Evolutionary conservation across 805 yeast species (phyloP).

Genomic region (Vanderwaltozyma polyspora): DNA sequence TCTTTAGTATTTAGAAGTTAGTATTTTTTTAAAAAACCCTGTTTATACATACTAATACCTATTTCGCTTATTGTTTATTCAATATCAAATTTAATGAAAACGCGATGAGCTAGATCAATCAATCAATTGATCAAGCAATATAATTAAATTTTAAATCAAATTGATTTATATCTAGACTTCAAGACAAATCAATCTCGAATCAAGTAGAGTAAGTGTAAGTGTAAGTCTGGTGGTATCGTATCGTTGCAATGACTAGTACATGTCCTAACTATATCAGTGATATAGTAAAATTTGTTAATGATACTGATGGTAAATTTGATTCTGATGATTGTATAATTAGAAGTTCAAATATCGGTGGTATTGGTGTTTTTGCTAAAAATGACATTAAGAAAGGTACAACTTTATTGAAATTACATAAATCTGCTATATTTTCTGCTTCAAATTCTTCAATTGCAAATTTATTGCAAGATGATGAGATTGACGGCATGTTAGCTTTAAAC

Average conservation of each 20-base stretch:
- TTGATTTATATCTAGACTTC: no score
- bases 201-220: no score
- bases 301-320: constrained; percentile 45
- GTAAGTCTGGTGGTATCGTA: no score
- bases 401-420: constrained; percentile 52
- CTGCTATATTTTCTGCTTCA: constrained; percentile 43
- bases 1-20: no score
- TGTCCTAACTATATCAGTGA: constrained; percentile 14
- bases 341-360: constrained; percentile 47
- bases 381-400: constrained; percentile 31
- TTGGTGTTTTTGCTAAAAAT: constrained; percentile 56
- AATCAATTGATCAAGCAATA: no score
- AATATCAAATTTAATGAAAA: no score
- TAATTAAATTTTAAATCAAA: no score
- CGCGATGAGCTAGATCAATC: no score
- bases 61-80: no score
- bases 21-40: no score
- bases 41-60: no score
- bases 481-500: constrained; percentile 57
- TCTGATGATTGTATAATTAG: constrained; percentile 34
- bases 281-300: constrained; percentile 42
- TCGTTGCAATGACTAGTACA: constrained; percentile 30
- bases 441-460: constrained; percentile 57
- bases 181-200: no score
- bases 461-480: constrained; percentile 45